Base-by-base conservation (phyloP, 2,329 filamentous ascomycete genomes). In the Zasmidium angulare region DNA sequence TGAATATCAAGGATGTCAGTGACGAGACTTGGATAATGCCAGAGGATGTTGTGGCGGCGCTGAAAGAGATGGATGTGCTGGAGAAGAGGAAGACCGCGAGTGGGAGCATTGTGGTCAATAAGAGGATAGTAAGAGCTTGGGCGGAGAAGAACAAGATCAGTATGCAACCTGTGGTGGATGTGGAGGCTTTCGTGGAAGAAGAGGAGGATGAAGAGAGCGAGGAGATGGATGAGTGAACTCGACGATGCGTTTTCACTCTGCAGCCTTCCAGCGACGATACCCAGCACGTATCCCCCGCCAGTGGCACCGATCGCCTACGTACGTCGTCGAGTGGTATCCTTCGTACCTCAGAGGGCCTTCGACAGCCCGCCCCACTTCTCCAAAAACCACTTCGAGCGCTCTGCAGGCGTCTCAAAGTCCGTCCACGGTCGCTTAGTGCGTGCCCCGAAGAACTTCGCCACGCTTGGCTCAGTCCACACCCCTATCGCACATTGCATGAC, bases 61-160 rank as follows among this genome's bases (percentile, higher is more conserved):
- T 97, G 55, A 86, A 89, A 61, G 87, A 91, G 59, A 96, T 97
- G 91, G 87, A 84, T 9, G 78, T 95, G 36, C 79, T 89, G 50
- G 82, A 84, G 62, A 78, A 77, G 59, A 80, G 80, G 66, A 78
- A 88, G 69, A 83, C 79, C 20, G 72, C 74, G 20, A 71, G 66
- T 82, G 78, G 71, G 73, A 77, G 74, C 78, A 78, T 76, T 43
- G 75, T 83, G n/a, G 76, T 87, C 24, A 81, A 81, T 52, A 85
- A 84, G 69, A 79, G 79, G 7, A 83, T 77, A 60, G 77, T 96
- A 4, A 80, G 86, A 67, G 81, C 81, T 46, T 96, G 90, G 86
- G 84, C 88, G 11, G 78, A 81, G 50, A 77, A 75, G 57, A 82
- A 91, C 68, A 77, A 79, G 48, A 84, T 93, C 58, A 82, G 81